Evolutionary conservation across 108 stramenopile genomes (phyloP).

Genomic region (Mediolabrus comicus): DNA sequence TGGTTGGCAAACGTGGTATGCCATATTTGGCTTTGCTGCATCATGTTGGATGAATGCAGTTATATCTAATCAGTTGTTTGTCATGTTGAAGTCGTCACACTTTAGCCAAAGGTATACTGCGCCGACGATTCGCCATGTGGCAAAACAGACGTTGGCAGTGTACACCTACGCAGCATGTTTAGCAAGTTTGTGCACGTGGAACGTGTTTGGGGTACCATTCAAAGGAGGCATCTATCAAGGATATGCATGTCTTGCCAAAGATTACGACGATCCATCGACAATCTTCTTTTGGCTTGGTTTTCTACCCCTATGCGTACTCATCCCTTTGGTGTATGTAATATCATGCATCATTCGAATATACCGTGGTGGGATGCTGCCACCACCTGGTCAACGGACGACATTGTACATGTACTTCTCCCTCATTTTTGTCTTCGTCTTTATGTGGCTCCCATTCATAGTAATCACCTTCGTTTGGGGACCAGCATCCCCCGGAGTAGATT

Average conservation of each 20-base stretch:
- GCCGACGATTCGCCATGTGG: conserved; percentile 1
- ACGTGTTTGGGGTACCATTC: background rate
- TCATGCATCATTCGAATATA: background rate
- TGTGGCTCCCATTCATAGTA: conserved; percentile 15
- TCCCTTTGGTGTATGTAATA: background rate
- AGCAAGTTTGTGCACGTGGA: conserved; percentile 2
- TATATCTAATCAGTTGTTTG: conserved; percentile 17
- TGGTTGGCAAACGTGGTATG: conserved; percentile 26
- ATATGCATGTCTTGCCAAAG: background rate
- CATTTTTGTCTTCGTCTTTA: conserved; percentile 7
- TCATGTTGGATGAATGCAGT: conserved; percentile 36
- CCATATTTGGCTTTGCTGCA: conserved; percentile 13
- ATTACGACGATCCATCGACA: conserved; percentile 1
- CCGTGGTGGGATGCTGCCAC: conserved; percentile 5
- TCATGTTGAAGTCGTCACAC: conserved; percentile 8
- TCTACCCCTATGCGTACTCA: background rate
- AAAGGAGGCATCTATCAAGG: background rate
- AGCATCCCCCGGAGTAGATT: background rate
- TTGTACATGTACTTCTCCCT: conserved; percentile 10
- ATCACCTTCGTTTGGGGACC: background rate
- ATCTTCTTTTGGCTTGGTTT: conserved; percentile 8
- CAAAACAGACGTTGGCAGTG: conserved; percentile 2
- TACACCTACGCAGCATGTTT: conserved; percentile 9
- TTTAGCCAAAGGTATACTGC: conserved; percentile 5
- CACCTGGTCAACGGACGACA: background rate